These are phyloP conservation scores for Pythium rishiriense DNA, from an alignment of 352 stramenopile species.

Conservation along the genomic window DNA sequence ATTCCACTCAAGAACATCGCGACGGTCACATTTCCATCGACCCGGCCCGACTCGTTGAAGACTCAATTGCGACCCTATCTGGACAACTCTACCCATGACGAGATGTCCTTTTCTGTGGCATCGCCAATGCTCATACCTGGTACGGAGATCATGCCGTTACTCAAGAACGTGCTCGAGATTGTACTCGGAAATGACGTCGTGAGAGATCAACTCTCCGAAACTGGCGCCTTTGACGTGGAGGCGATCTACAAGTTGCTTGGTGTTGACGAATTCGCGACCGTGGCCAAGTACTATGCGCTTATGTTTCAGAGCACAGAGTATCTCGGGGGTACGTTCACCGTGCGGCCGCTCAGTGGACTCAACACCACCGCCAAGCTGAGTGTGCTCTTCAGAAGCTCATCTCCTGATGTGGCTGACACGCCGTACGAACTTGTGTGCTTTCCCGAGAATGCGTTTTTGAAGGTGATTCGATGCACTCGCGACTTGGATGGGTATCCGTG, in stretches of 20 bases:
- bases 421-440: constrained; percentile 36
- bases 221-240: constrained; percentile 38
- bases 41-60: constrained; percentile 27
- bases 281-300: constrained; percentile 44
- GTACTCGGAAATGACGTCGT: constrained; percentile 27
- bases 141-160: constrained; percentile 29
- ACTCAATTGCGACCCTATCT: constrained; percentile 17
- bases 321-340: constrained; percentile 35
- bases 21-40: constrained; percentile 36
- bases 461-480: constrained; percentile 27
- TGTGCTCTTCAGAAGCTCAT: constrained; percentile 30
- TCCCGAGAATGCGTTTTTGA: constrained; percentile 30
- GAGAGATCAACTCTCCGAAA: constrained; percentile 29
- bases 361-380: constrained; percentile 18
- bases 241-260: constrained; percentile 37
- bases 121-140: constrained; percentile 20
- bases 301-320: constrained; percentile 45
- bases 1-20: constrained; percentile 48
- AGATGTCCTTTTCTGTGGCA: constrained; percentile 8
- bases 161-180: constrained; percentile 35
- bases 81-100: neutral
- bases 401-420: constrained; percentile 5
- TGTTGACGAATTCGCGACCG: constrained; percentile 33
- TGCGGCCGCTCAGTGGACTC: constrained; percentile 19
- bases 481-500: constrained; percentile 37